Evolutionary conservation across 371 early-diverging fungal species (phyloP).

Genomic region (Zopfochytrium polystomum): DNA sequence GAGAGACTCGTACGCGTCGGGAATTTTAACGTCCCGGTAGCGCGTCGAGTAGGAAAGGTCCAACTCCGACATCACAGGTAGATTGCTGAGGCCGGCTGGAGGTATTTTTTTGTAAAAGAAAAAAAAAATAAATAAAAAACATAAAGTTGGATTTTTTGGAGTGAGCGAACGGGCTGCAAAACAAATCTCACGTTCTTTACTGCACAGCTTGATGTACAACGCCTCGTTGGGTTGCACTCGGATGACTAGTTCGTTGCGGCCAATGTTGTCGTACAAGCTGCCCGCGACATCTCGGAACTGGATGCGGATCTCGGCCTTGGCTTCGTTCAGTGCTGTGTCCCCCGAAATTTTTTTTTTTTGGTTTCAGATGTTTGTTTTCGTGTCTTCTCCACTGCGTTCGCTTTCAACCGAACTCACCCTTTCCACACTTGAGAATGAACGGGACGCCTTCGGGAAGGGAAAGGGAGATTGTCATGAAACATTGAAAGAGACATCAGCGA

Average conservation of each 20-base stretch:
- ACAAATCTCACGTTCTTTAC: slow-evolving; percentile 88
- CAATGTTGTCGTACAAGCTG: slow-evolving; percentile 64
- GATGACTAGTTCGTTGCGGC: slow-evolving; percentile 94
- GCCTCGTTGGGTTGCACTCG: slow-evolving; percentile 94
- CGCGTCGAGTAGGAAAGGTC: slow-evolving; percentile 86
- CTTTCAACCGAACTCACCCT: slow-evolving; percentile 56
- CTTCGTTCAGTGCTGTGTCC: slow-evolving; percentile 67
- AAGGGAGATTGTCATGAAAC: background rate
- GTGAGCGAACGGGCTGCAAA: too few species aligned
- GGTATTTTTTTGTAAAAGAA: background rate
- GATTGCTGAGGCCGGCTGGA: slow-evolving; percentile 37
- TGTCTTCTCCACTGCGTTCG: too few species aligned
- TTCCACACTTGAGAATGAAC: slow-evolving; percentile 93
- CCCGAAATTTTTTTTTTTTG: too few species aligned
- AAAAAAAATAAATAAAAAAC: background rate
- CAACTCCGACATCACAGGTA: slow-evolving; percentile 72
- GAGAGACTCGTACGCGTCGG: slow-evolving; percentile 94
- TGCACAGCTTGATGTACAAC: slow-evolving; percentile 95
- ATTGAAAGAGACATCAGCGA: background rate
- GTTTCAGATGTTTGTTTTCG: too few species aligned
- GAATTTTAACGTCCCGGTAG: slow-evolving; percentile 80
- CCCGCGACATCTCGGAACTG: slow-evolving; percentile 90
- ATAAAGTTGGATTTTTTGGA: too few species aligned
- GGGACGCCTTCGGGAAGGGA: slow-evolving; percentile 70
- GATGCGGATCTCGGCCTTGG: slow-evolving; percentile 90